Evolutionary conservation across 768 basidiomycete species (phyloP).

Genomic region (Neoboletus magnificus): DNA sequence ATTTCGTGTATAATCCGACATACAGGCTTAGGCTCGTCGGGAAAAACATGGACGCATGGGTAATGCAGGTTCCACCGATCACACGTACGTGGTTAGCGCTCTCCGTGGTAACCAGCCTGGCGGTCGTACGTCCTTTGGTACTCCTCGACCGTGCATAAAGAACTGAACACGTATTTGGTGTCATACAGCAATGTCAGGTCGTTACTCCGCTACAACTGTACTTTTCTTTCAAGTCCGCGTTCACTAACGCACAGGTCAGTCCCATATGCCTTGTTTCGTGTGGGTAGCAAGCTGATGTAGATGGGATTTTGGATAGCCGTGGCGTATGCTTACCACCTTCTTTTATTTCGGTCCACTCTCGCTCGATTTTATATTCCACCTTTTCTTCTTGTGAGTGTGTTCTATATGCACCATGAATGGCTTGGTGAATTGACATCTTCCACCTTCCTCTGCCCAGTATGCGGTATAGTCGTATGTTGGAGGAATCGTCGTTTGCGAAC

Average conservation of each 20-base stretch:
- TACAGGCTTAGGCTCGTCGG: constrained; percentile 4
- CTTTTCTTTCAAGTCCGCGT: constrained; percentile 84
- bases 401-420: background rate
- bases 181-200: constrained; percentile 80
- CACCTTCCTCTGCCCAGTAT: constrained; percentile 52
- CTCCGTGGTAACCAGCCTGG: constrained; percentile 75
- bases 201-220: constrained; percentile 90
- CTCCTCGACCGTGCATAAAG: background rate
- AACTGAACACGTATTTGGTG: constrained; percentile 3
- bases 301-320: constrained; percentile 52
- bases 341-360: constrained; percentile 94
- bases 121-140: constrained; percentile 64
- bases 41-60: constrained; percentile 78
- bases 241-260: constrained; percentile 69
- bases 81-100: constrained; percentile 84
- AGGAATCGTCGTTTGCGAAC: constrained; percentile 94
- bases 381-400: constrained; percentile 92
- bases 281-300: constrained; percentile 8
- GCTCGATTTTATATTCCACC: constrained; percentile 92
- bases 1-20: background rate
- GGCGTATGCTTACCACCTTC: constrained; percentile 89
- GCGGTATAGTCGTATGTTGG: constrained; percentile 95
- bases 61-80: constrained; percentile 87
- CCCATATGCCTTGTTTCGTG: background rate
- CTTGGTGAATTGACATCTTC: background rate